Conservation (phyloP, 176 grass and related monocot genomes). For the Ampelocalamus luodianensis region DNA sequence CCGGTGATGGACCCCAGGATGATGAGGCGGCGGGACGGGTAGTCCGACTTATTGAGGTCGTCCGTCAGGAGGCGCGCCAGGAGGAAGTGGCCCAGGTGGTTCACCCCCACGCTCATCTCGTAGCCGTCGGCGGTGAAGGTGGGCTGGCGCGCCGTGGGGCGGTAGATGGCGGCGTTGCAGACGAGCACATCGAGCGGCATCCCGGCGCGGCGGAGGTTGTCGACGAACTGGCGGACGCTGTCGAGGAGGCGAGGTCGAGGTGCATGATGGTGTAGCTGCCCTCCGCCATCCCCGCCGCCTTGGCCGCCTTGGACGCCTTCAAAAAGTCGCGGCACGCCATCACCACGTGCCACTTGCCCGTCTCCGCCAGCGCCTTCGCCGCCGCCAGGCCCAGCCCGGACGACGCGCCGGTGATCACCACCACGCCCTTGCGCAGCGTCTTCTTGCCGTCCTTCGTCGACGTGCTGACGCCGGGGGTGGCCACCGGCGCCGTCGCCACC, state of each 20-base stretch:
- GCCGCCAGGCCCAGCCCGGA: slow-evolving; percentile 81
- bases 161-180: slow-evolving; percentile 93
- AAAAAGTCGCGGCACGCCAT: slow-evolving; percentile 97
- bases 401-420: slow-evolving; percentile 84
- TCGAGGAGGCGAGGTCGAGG: slow-evolving; percentile 92
- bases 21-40: slow-evolving; percentile 76
- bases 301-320: slow-evolving; percentile 77
- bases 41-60: slow-evolving; percentile 71
- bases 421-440: slow-evolving; percentile 77
- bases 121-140: slow-evolving; percentile 82
- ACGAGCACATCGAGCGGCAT: slow-evolving; percentile 83
- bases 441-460: slow-evolving; percentile 54
- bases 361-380: slow-evolving; percentile 84
- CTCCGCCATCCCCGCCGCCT: slow-evolving; percentile 64
- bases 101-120: slow-evolving; percentile 95
- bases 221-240: slow-evolving; percentile 83
- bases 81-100: slow-evolving; percentile 94
- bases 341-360: slow-evolving; percentile 81
- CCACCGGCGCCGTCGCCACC: slow-evolving; percentile 38
- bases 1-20: slow-evolving; percentile 94
- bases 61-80: slow-evolving; percentile 65
- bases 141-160: slow-evolving; percentile 65
- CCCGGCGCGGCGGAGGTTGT: slow-evolving; percentile 55
- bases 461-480: slow-evolving; percentile 37
- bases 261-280: slow-evolving; percentile 85